Base-by-base conservation (phyloP, 1,284 basidiomycete species). In the Malassezia pachydermatis region DNA sequence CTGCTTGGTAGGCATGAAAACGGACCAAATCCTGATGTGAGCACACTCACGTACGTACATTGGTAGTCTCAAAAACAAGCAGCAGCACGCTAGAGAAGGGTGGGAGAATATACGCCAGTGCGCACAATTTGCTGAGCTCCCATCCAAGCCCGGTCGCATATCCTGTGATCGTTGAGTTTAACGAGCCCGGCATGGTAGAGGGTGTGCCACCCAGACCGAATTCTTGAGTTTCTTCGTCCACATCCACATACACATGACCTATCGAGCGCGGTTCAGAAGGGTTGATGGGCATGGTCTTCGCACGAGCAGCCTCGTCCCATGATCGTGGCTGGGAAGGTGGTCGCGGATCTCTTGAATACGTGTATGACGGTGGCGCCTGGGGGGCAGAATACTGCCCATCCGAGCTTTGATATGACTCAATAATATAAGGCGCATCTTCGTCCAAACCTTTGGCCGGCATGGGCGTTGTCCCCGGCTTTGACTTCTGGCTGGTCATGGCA, bases 1-100 rank as follows among this genome's bases (percentile, higher is more conserved):
- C 58, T 8, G 56, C 34, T 37, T 62, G 60, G 33, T 60, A 62
- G n/a, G 56, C 60, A 35, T 62, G 60, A 39, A 62, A 62, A 10
- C 60, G 51, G 2, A 52, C 58, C 14, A 62, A 46, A 46, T 62
- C 60, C 54, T 60, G 43, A 0, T 14, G 24, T 38, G 1, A 36
- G 24, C n/a, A 34, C 29, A 17, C 7, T 10, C 13, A 10, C 13
- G 6, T 4, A 40, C 57, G 22, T 40, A 58, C 57, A 45, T 60
- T 60, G 27, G 55, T 40, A 2, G 60, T 62, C 34, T 60, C 58
- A 10, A 40, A 48, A 11, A 62, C 48, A 14, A 60, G 44, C 6
- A 60, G 40, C 6, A 47, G n/a, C 2, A 59, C 49, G 28, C 55
- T 51, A 4, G 59, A 44, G 23, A 62, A 54, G 6, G 56, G 58